phyloP scores from a whole-genome alignment of 495 filamentous ascomycete genomes.

The Neurospora discreta region DNA sequence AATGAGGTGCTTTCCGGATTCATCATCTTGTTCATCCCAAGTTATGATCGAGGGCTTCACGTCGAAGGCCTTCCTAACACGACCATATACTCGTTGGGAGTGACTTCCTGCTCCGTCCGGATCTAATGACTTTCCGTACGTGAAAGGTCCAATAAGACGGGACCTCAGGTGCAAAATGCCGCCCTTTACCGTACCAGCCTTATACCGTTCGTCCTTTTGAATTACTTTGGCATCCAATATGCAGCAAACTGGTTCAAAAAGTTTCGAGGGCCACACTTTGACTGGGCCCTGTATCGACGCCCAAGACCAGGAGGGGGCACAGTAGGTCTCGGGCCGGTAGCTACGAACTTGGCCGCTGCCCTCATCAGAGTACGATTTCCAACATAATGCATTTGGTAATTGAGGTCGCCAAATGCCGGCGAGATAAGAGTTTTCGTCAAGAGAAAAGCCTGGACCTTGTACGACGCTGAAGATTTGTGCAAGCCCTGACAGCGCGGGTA shows the following conservation, averaged over 20 bases:
- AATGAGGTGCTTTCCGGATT: neutral
- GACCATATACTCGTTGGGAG: neutral
- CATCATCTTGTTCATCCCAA: neutral
- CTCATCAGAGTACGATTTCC: neutral
- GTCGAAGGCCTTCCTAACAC: neutral
- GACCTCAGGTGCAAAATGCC: neutral
- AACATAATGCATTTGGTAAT: neutral
- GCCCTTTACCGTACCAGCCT: neutral
- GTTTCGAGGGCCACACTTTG: fast-evolving
- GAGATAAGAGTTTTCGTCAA: neutral
- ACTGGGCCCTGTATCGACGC: neutral
- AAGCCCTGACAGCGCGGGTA: neutral
- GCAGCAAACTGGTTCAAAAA: neutral
- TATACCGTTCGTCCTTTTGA: neutral
- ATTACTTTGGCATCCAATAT: neutral
- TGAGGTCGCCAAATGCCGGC: neutral
- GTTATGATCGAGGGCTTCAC: fast-evolving
- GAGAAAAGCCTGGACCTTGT: neutral
- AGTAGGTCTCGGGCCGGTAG: neutral
- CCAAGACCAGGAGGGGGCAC: neutral
- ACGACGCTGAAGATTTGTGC: neutral
- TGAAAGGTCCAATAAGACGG: neutral
- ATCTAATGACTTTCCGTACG: neutral
- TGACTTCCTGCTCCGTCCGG: neutral
- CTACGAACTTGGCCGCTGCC: neutral